phyloP scores from a whole-genome alignment of 2,329 filamentous ascomycete species.

The Xylaria polymorpha region DNA sequence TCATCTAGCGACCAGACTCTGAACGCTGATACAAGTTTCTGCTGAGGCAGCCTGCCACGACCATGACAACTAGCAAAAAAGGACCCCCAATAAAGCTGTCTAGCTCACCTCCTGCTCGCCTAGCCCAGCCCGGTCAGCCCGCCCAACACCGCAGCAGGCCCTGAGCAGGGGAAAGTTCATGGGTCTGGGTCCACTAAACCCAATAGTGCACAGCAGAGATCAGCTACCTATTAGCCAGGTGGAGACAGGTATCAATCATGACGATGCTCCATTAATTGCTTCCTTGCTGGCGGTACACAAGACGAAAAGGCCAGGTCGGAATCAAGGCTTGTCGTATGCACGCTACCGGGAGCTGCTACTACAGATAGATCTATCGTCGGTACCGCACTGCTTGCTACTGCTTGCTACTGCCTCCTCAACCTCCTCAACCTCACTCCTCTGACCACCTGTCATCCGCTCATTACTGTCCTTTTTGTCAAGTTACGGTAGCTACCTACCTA shows the following conservation, averaged over 20 bases:
- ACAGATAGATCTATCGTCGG: not conserved
- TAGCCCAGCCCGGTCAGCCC: not conserved
- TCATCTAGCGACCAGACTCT: not conserved
- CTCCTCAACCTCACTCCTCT: not conserved
- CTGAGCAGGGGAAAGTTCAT: not conserved
- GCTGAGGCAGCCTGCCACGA: constrained; percentile 26
- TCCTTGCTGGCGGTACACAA: constrained; percentile 30
- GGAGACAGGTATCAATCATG: constrained; percentile 31
- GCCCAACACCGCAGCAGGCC: not conserved
- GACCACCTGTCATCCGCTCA: constrained; percentile 4
- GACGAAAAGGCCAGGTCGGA: constrained; percentile 29
- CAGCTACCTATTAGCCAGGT: constrained; percentile 26
- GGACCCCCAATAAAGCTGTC: not conserved
- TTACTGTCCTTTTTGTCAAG: not conserved
- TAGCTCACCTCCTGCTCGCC: too few relatives aligned
- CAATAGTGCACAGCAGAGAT: constrained; percentile 24
- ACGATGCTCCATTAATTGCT: constrained; percentile 34
- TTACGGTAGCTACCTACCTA: not conserved
- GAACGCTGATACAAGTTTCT: not conserved
- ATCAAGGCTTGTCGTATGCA: constrained; percentile 28
- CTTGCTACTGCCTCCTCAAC: not conserved
- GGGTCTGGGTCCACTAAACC: constrained; percentile 14
- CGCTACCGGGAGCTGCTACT: constrained; percentile 2
- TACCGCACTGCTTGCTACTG: not conserved
- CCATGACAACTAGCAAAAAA: not conserved